A percentile compares a stretch with the other conserved stretches of the same genome.
Conservation (phyloP, 1,284 basidiomycete genomes). For the Puccinia horiana region DNA sequence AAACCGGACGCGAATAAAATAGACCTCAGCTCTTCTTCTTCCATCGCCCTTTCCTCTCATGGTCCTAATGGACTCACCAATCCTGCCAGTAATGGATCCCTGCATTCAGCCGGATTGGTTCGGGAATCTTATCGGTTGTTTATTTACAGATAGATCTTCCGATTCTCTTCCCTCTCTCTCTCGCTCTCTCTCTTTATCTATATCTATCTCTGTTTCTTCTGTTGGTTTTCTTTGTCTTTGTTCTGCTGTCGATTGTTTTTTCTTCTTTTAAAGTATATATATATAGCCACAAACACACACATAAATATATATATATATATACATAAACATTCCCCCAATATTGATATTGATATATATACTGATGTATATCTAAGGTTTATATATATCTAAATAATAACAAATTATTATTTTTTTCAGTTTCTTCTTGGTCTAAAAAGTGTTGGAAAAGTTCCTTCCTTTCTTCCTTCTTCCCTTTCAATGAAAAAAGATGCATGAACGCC, state of each 20-base stretch:
- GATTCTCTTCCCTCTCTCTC: neutral
- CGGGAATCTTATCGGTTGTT: slow-evolving; percentile 16
- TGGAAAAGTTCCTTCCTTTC: no score
- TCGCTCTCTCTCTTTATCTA: neutral
- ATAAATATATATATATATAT: neutral
- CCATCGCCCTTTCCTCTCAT: neutral
- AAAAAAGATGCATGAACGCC: no score
- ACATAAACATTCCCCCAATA: no score
- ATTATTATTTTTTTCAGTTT: no score
- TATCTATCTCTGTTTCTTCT: neutral
- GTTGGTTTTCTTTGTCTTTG: neutral
- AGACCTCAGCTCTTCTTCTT: neutral
- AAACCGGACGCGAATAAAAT: slow-evolving; percentile 50
- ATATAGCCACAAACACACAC: neutral
- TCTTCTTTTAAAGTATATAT: neutral
- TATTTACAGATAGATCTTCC: slow-evolving; percentile 1
- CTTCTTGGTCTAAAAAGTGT: no score
- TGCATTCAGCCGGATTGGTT: neutral
- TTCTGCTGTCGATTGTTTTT: neutral
- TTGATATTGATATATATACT: no score
- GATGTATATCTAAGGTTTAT: no score
- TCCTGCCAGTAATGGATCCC: neutral
- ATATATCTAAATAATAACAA: no score
- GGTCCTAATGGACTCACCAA: neutral
- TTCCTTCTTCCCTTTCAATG: no score